Evolutionary conservation across 306 rosid species (phyloP), one percentile per base, ranked within the genome.

Genomic region (Lathyrus aphaca): DNA sequence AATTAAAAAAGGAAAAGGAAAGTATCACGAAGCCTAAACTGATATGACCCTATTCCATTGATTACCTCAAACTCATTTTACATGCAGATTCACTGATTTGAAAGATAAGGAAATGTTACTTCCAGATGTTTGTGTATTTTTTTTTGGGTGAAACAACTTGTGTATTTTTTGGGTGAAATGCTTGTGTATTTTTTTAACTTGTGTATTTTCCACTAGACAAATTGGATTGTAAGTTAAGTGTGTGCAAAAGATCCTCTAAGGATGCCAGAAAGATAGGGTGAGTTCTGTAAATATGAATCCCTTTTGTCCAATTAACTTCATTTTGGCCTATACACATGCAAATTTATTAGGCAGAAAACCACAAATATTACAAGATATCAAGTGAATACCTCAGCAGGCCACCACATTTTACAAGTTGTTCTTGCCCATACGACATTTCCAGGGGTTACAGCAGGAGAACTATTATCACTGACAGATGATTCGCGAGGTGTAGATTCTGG

Each of bases 341-440:
- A 30, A 44, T 18, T 17, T 15, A 62, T n/a, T 14, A 8, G 5
- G 10, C 13, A 64, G 32, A 66, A 60, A 74, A 17, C 68, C 9
- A 38, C 9, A 40, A 54, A 43, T 9, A 61, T 63, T 23, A 58
- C 21, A 56, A 5, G 19, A 38, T 55, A 21, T 27, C 55, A 49
- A 42, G 65, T 27, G 55, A 55, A 69, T 80, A 87, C 92, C 84
- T 87, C 89, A 35, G 87, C 86, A 61, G 92, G 86, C 92, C 92
- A 87, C 89, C 86, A 82, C 16, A 61, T 48, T 75, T 75, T 66
- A 62, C 63, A 51, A 64, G 29, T 39, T 43, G 81, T 72, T 74
- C 75, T 81, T 14, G 88, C 88, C 89, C 86, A 82, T 37, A 82
- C 85, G 58, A 77, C 79, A 57, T 68, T 84, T 80, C 88, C 89